These are phyloP conservation scores for Globisporangium carolinianum DNA, from an alignment of 352 stramenopile genomes.

Conservation along the genomic window DNA sequence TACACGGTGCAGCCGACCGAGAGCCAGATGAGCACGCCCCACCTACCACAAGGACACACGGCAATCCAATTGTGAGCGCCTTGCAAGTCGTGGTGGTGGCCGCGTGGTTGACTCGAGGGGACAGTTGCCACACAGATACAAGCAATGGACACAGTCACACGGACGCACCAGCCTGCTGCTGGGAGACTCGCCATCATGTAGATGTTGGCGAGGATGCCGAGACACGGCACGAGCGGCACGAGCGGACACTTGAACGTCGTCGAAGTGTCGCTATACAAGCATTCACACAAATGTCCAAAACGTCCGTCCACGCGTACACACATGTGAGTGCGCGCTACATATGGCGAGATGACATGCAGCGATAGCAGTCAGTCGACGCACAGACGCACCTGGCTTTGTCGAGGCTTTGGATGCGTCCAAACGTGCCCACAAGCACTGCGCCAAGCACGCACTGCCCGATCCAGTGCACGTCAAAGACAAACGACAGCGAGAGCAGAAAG, in stretches of 20 bases:
- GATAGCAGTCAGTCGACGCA: background rate
- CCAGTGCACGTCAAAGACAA: constrained; percentile 61
- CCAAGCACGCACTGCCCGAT: constrained; percentile 28
- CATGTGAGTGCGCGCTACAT: background rate
- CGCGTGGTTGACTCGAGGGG: too few relatives aligned
- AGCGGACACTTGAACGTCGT: constrained; percentile 54
- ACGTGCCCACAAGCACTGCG: constrained; percentile 29
- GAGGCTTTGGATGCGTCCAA: constrained; percentile 44
- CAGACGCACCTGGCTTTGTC: constrained; percentile 44
- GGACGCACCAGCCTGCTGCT: constrained; percentile 40
- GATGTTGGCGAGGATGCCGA: constrained; percentile 59
- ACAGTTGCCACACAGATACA: background rate
- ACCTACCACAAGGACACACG: constrained; percentile 20
- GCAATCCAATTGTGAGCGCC: background rate
- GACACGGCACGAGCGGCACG: constrained; percentile 49
- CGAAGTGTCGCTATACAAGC: constrained; percentile 12
- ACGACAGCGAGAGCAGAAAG: constrained; percentile 57
- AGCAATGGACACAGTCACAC: background rate
- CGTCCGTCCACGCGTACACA: background rate
- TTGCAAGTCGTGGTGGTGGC: too few relatives aligned
- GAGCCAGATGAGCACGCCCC: constrained; percentile 73
- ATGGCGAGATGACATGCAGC: background rate
- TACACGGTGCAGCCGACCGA: constrained; percentile 57
- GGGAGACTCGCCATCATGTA: constrained; percentile 64
- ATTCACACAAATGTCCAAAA: too few relatives aligned